A percentile compares a stretch with the other conserved stretches of the same genome.
phyloP scores from a whole-genome alignment of 73 alveolate genomes.

The Paramecium caudatum region DNA sequence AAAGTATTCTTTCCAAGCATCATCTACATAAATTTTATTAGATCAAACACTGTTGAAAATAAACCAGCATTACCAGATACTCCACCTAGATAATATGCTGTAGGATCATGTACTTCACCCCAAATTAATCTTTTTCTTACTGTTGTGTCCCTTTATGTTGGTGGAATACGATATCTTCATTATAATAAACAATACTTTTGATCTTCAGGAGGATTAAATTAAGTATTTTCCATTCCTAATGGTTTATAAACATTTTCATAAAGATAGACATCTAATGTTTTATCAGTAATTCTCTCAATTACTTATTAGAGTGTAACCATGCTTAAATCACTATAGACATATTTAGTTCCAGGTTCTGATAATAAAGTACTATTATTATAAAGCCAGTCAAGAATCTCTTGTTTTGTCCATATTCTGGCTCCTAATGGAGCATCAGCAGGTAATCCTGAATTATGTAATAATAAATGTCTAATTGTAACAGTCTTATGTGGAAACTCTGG shows the following conservation, averaged over 20 bases:
- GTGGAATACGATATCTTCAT: slow-evolving; percentile 60
- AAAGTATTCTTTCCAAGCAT: slow-evolving; percentile 66
- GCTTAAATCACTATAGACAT: slow-evolving; percentile 74
- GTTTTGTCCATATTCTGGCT: slow-evolving; percentile 49
- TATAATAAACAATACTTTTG: background rate
- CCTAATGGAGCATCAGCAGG: slow-evolving; percentile 68
- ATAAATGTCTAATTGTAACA: slow-evolving; percentile 48
- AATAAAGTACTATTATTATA: slow-evolving; percentile 37
- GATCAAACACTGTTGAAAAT: slow-evolving; percentile 73
- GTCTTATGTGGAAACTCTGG: slow-evolving; percentile 65
- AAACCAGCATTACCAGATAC: slow-evolving; percentile 80
- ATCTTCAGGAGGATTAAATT: slow-evolving; percentile 66
- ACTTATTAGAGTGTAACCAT: slow-evolving; percentile 75
- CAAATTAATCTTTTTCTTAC: slow-evolving; percentile 53
- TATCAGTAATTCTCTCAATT: slow-evolving; percentile 63
- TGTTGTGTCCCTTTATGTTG: slow-evolving; percentile 60
- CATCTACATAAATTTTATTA: slow-evolving; percentile 72
- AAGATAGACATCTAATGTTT: slow-evolving; percentile 54
- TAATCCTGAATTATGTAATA: slow-evolving; percentile 74
- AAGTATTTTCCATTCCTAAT: slow-evolving; percentile 67
- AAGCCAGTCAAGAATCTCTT: slow-evolving; percentile 40
- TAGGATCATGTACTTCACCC: slow-evolving; percentile 79
- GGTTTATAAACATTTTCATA: slow-evolving; percentile 62
- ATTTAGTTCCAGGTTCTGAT: slow-evolving; percentile 64
- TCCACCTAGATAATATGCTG: slow-evolving; percentile 76